A percentile compares a stretch with the other conserved stretches of the same genome.
Evolutionary conservation across 1,139 yeast genomes (phyloP).

Genomic region (Yamadazyma dendronema): DNA sequence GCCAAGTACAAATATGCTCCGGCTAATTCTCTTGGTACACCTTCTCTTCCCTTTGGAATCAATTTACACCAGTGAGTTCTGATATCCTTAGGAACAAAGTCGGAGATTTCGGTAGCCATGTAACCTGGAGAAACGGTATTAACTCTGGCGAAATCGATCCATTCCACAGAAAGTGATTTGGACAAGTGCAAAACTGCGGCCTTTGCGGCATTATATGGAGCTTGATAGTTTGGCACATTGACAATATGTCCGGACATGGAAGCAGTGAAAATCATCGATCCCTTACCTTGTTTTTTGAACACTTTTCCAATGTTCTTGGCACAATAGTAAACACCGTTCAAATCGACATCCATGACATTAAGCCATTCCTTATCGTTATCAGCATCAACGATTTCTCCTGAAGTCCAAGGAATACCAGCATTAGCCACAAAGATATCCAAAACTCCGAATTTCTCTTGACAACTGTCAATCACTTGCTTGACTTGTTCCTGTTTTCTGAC

Average conservation of each 20-base stretch:
- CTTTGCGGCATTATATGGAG: conserved; percentile 57
- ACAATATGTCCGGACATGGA: conserved; percentile 67
- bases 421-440: conserved; percentile 54
- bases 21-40: conserved; percentile 38
- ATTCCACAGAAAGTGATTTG: conserved; percentile 52
- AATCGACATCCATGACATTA: conserved; percentile 43
- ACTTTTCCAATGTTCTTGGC: conserved; percentile 41
- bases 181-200: conserved; percentile 58
- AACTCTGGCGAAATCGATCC: conserved; percentile 54
- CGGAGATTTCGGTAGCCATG: conserved; percentile 53
- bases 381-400: conserved; percentile 36
- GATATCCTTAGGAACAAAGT: conserved; percentile 37
- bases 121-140: conserved; percentile 60
- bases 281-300: conserved; percentile 39
- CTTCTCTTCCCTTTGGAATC: conserved; percentile 43
- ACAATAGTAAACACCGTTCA: conserved; percentile 47
- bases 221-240: conserved; percentile 64
- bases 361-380: conserved; percentile 46
- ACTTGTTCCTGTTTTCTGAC: conserved; percentile 42
- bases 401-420: conserved; percentile 51
- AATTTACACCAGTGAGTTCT: conserved; percentile 37
- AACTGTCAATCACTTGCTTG: conserved; percentile 28
- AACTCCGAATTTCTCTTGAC: conserved; percentile 34
- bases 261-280: conserved; percentile 60
- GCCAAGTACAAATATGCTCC: conserved; percentile 46